These are phyloP conservation scores for Curvularia sp. DNA, from an alignment of 2,329 filamentous ascomycete genomes.

Conservation along the genomic window DNA sequence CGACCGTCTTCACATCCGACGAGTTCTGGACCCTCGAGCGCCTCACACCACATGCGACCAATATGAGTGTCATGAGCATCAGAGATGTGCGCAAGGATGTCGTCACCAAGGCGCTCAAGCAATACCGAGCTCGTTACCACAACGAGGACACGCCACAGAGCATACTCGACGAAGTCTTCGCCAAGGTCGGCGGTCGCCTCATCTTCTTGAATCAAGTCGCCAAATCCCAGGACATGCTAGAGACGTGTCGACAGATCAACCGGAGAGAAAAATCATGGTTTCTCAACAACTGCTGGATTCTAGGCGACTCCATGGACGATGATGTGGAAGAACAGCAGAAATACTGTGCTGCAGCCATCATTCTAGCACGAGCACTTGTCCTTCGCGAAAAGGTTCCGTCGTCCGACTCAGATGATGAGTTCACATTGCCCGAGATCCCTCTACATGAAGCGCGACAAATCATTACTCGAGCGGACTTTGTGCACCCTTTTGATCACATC, in stretches of 20 bases:
- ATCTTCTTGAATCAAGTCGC: slow-evolving; percentile 89
- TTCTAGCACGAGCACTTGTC: slow-evolving; percentile 86
- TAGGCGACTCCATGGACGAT: slow-evolving; percentile 82
- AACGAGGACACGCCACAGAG: slow-evolving; percentile 63
- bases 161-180: slow-evolving; percentile 78
- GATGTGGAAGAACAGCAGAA: slow-evolving; percentile 98
- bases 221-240: slow-evolving; percentile 80
- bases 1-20: slow-evolving; percentile 91
- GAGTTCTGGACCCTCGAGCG: slow-evolving; percentile 98
- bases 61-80: slow-evolving; percentile 90
- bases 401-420: slow-evolving; percentile 63
- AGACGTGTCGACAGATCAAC: slow-evolving; percentile 74
- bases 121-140: slow-evolving; percentile 79
- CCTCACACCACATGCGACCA: slow-evolving; percentile 85
- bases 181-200: slow-evolving; percentile 85
- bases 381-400: slow-evolving; percentile 71
- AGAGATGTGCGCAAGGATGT: slow-evolving; percentile 78
- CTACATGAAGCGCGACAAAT: slow-evolving; percentile 64
- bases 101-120: slow-evolving; percentile 75
- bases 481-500: slow-evolving; percentile 85
- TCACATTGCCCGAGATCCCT: slow-evolving; percentile 75
- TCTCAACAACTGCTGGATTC: slow-evolving; percentile 77
- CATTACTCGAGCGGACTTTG: slow-evolving; percentile 94
- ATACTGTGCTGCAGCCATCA: slow-evolving; percentile 92
- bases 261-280: slow-evolving; percentile 77